Percentiles rank a stretch among this genome's conserved stretches.
phyloP scores from a whole-genome alignment of 768 basidiomycete species.

The Dentipellis fragilis region DNA sequence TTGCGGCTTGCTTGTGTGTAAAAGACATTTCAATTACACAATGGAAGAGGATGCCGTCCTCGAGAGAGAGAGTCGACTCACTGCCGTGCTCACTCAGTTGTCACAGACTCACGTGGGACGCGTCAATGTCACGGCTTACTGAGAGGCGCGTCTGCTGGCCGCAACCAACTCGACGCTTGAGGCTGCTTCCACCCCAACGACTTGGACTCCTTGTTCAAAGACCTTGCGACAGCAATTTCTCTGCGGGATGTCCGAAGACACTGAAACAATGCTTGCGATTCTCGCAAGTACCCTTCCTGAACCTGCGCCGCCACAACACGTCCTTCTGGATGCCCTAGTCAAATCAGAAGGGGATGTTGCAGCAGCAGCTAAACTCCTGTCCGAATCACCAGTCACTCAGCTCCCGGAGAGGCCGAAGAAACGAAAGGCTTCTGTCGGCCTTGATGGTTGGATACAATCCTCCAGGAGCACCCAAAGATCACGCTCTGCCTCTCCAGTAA shows the following conservation, averaged over 20 bases:
- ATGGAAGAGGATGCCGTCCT: no score
- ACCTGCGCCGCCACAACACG: slow-evolving; percentile 3
- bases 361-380: slow-evolving; percentile 5
- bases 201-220: no score
- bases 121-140: no score
- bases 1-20: no score
- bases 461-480: slow-evolving; percentile 13
- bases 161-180: no score
- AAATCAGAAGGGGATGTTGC: slow-evolving; percentile 10
- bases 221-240: not conserved
- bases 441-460: slow-evolving; percentile 46
- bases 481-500: not conserved
- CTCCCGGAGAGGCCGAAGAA: slow-evolving; percentile 19
- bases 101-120: not conserved
- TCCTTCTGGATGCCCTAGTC: slow-evolving; percentile 10
- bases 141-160: not conserved
- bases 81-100: no score
- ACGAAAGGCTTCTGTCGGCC: slow-evolving; percentile 33
- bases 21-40: no score
- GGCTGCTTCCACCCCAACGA: no score
- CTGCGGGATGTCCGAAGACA: slow-evolving; percentile 7
- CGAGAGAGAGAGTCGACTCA: no score
- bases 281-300: slow-evolving; percentile 10
- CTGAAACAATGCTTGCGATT: slow-evolving; percentile 14
- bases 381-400: not conserved